Evolutionary conservation across 2,329 filamentous ascomycete genomes (phyloP).

Genomic region (Ascochyta viciae-villosae): DNA sequence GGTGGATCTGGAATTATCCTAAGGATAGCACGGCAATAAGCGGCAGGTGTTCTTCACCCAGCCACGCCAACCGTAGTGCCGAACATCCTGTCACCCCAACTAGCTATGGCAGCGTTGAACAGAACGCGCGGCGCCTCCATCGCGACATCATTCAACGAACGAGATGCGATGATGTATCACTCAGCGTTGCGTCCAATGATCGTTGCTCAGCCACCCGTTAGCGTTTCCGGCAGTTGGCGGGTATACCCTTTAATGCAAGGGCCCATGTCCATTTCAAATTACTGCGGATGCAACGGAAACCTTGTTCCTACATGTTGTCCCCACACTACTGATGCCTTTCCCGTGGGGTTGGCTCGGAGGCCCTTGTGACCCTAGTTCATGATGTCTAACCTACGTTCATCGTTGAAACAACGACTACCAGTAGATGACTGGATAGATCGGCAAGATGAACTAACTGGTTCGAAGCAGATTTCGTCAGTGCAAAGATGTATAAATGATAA

Average conservation of each 20-base stretch:
- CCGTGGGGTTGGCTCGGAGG: slow-evolving; percentile 1
- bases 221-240: slow-evolving; percentile 6
- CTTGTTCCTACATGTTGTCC: background rate
- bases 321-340: background rate
- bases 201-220: slow-evolving; percentile 2
- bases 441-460: background rate
- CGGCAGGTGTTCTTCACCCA: background rate
- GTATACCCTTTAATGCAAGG: slow-evolving; percentile 9
- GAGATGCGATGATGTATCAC: slow-evolving; percentile 1
- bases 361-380: slow-evolving; percentile 5
- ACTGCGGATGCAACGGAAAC: background rate
- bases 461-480: background rate
- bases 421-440: slow-evolving; percentile 5
- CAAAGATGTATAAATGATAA: slow-evolving; percentile 1
- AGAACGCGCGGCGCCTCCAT: slow-evolving; percentile 3
- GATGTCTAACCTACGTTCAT: background rate
- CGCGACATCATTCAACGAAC: background rate
- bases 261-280: background rate
- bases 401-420: background rate
- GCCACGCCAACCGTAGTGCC: background rate
- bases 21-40: slow-evolving; percentile 6
- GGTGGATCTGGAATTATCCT: background rate
- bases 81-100: background rate
- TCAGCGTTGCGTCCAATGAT: slow-evolving; percentile 2
- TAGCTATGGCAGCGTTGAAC: background rate